Percentiles rank a stretch among this genome's conserved stretches.
Conservation (phyloP, 768 basidiomycete species). For the Sutorius australiensis region DNA sequence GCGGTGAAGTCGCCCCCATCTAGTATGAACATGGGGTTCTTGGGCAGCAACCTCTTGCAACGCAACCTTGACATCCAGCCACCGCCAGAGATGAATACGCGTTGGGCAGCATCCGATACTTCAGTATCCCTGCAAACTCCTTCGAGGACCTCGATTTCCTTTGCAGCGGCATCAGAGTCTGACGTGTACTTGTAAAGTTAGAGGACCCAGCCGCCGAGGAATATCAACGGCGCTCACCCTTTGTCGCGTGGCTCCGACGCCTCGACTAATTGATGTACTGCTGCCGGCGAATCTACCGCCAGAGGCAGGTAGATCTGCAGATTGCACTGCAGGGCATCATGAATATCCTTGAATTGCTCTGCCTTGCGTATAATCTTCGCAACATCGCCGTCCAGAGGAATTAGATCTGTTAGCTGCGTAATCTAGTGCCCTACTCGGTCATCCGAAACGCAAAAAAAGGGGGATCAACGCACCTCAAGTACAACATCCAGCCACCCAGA, state of each 20-base stretch:
- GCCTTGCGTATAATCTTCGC: slow-evolving; percentile 80
- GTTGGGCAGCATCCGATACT: slow-evolving; percentile 87
- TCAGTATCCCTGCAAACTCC: slow-evolving; percentile 83
- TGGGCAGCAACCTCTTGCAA: slow-evolving; percentile 59
- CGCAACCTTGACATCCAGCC: slow-evolving; percentile 83
- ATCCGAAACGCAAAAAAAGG: no score
- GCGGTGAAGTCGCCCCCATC: slow-evolving; percentile 43
- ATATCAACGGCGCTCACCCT: slow-evolving; percentile 46
- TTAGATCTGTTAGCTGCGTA: slow-evolving; percentile 81
- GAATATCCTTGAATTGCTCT: slow-evolving; percentile 84
- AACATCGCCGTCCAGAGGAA: slow-evolving; percentile 84
- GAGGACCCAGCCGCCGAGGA: slow-evolving; percentile 12
- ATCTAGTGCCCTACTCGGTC: slow-evolving; percentile 42
- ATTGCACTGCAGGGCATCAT: slow-evolving; percentile 86
- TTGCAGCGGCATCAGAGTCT: slow-evolving; percentile 62
- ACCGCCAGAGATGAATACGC: slow-evolving; percentile 84
- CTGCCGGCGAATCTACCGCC: slow-evolving; percentile 89
- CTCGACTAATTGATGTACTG: slow-evolving; percentile 76
- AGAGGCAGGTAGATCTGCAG: slow-evolving; percentile 83
- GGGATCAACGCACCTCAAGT: slow-evolving; percentile 60
- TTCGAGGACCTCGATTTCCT: slow-evolving; percentile 83
- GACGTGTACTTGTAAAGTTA: slow-evolving; percentile 3
- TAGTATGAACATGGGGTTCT: slow-evolving; percentile 55
- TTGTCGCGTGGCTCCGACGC: slow-evolving; percentile 70
- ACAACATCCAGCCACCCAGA: slow-evolving; percentile 70